Percentiles rank a stretch among this genome's conserved stretches.
Evolutionary conservation across 352 stramenopile species (phyloP).

Genomic region (Phytopythium vexans): DNA sequence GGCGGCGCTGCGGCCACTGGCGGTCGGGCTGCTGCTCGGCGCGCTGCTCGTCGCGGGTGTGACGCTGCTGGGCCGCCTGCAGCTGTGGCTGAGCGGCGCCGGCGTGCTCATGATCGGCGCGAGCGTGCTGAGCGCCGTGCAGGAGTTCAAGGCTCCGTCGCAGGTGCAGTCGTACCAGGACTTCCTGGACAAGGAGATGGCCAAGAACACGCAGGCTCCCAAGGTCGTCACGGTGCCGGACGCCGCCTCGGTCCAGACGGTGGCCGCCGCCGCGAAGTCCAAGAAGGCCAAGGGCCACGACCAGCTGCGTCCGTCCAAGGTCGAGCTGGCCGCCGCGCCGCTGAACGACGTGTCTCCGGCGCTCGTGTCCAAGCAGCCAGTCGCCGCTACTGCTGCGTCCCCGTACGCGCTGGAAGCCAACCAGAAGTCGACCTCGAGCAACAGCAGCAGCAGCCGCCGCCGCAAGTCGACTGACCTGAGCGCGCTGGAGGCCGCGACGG

Average conservation of each 20-base stretch:
- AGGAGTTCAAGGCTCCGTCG: constrained; percentile 53
- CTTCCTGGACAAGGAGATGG: constrained; percentile 55
- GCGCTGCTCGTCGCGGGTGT: constrained; percentile 42
- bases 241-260: constrained; percentile 31
- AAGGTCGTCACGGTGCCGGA: constrained; percentile 55
- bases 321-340: constrained; percentile 18
- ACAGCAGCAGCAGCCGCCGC: constrained; percentile 15
- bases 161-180: constrained; percentile 44
- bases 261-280: constrained; percentile 6
- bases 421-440: constrained; percentile 1
- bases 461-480: constrained; percentile 31
- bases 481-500: constrained; percentile 20
- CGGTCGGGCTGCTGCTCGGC: constrained; percentile 28
- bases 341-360: constrained; percentile 46
- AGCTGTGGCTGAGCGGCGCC: constrained; percentile 66
- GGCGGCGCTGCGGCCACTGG: constrained; percentile 23
- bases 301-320: constrained; percentile 7
- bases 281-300: constrained; percentile 14
- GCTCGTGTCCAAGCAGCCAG: constrained; percentile 11
- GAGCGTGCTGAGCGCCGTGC: constrained; percentile 56
- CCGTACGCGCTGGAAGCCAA: constrained; percentile 3
- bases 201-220: constrained; percentile 17
- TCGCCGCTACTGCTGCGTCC: neutral
- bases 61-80: constrained; percentile 43
- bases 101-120: constrained; percentile 60